Evolutionary conservation across 306 rosid species (phyloP), one percentile per base, ranked within the genome.

Genomic region (Mimosa bimucronata): DNA sequence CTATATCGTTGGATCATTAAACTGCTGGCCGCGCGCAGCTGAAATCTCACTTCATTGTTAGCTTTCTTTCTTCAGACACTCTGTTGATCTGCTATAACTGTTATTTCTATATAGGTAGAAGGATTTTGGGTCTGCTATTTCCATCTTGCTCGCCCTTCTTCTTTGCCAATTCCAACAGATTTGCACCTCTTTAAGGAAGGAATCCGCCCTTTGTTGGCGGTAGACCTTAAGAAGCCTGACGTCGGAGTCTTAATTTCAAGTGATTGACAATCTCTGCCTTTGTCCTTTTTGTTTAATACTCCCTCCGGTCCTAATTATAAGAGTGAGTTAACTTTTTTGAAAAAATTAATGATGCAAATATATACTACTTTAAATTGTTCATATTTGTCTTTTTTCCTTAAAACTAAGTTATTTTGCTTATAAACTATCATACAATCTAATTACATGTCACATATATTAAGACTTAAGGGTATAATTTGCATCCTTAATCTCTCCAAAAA

Each of bases 131-230:
- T 91, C 75, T 82, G 88, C 76, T 94, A 92, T 62, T 94, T 97
- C 87, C 98, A 92, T 79, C 80, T 91, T 83, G 88, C 94, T 19
- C 97, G 97, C 40, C 94, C 97, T n/a, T 60, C 97, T 69, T 73
- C 92, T 66, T 83, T 94, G 88, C 98, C 98, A 34, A 87, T 90
- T 88, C 98, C 98, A 50, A 94, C 97, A 38, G 98, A 94, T 88
- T 80, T 94, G 82, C 98, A 94, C 79, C 92, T 94, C 73, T 94
- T 94, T 66, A 92, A 92, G 86, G 98, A 92, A 67, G 98, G 97
- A 58, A 94, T 94, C 66, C 97, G 97, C 67, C 98, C 98, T 23
- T 79, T 94, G 31, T 94, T 97, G 98, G 97, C 92, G 97, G 98
- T 94, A 81, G 41, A 65, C 44, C 55, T 73, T 57, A 38, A 23